Base-by-base conservation (phyloP, 2,329 filamentous ascomycete species). In the Calonectria fujianensis region DNA sequence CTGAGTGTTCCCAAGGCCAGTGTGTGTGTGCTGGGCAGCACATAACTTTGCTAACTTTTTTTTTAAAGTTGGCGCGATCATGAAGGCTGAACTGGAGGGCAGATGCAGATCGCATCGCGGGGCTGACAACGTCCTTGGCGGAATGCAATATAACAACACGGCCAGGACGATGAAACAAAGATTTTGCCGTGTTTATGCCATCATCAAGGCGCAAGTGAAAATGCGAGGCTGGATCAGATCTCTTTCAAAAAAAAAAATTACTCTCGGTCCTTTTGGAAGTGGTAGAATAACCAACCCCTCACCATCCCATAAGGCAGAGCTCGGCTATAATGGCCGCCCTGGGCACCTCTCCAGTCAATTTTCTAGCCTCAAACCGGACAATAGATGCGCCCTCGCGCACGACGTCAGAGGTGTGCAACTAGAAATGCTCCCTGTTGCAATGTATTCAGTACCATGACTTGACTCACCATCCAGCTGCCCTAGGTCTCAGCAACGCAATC, bases 381-480 rank as follows among this genome's bases (percentile, higher is more conserved):
- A 69, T 41, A 35, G n/a, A 77, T 64, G 31, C 67, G 69, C 41
- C 37, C 50, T 63, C 51, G 41, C 39, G 57, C 35, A 51, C 66
- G 39, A 75, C 73, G 75, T 78, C 77, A 73, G 74, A 80, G 79
- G 79, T 65, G 79, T 80, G 75, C 41, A 39, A 50, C 71, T 77
- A 73, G 48, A 50, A 31, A 70, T 29, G 52, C 45, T 51, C n/a
- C 13, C 31, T 54, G 18, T 6, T 8, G 29, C 39, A n/a, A 64
- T 45, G 61, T 45, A 64, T 45, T 50, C 59, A 24, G 59, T 61
- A 66, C 67, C 31, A 27, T 14, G 29, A 29, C 24, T 63, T 45
- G n/a, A 32, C 39, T 18, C 50, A 32, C 54, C 37, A 27, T 66
- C 45, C 51, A 27, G 37, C 29, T 45, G 9, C 72, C n/a, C 24